A percentile compares a stretch with the other conserved stretches of the same genome.
Conservation (phyloP, 1,284 basidiomycete species). For the Malassezia japonica region DNA sequence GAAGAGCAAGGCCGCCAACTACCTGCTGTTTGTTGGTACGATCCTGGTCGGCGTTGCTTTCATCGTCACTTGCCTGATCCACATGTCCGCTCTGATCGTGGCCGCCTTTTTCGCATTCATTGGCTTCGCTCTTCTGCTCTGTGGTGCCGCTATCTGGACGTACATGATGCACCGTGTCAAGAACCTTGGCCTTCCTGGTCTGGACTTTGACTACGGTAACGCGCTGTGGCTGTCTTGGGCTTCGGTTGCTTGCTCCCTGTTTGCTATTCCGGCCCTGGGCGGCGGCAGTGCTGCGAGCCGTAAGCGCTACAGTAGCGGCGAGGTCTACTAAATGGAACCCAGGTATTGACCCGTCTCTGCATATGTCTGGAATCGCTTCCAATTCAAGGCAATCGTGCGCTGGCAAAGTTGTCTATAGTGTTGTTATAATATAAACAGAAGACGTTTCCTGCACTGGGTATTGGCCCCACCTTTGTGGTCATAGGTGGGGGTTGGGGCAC, state of each 20-base stretch:
- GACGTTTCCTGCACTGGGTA: no score
- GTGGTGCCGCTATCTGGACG: conserved; percentile 37
- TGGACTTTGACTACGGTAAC: conserved; percentile 32
- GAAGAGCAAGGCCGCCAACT: conserved; percentile 27
- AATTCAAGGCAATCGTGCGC: no score
- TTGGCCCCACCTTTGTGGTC: no score
- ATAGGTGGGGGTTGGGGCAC: no score
- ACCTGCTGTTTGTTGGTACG: conserved; percentile 42
- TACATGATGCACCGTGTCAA: conserved; percentile 32
- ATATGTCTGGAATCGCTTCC: no score
- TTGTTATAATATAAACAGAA: no score
- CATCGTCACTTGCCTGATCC: conserved; percentile 29
- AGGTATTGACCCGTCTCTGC: no score
- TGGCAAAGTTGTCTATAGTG: no score
- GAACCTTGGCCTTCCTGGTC: conserved; percentile 16
- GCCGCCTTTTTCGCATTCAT: conserved; percentile 33
- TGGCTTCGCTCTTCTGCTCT: conserved; percentile 27
- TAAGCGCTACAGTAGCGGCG: conserved; percentile 2
- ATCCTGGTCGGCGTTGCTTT: conserved; percentile 36
- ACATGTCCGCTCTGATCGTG: conserved; percentile 35
- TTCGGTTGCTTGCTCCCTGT: conserved; percentile 24
- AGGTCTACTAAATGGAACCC: background rate
- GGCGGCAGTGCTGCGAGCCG: conserved; percentile 1
- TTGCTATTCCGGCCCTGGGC: conserved; percentile 22
- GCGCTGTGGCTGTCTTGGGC: conserved; percentile 43